phyloP scores from a whole-genome alignment of 345 rosid genomes.

The Populus ilicifolia region DNA sequence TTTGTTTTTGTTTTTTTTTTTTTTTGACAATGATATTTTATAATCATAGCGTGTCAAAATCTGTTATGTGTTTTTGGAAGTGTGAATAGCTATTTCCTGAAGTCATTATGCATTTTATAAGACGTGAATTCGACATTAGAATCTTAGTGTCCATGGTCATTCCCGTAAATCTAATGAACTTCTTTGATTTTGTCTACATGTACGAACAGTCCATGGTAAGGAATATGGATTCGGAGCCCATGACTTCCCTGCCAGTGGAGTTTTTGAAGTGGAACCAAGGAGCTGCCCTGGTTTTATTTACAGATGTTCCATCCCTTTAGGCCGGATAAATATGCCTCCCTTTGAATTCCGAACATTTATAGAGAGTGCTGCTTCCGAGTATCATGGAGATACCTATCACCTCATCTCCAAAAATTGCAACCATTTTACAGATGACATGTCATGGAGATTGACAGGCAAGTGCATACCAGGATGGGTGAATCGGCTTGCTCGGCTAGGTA shows the following conservation, averaged over 20 bases:
- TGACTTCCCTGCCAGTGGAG: constrained; percentile 70
- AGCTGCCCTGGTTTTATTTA: constrained; percentile 66
- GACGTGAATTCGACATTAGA: not conserved
- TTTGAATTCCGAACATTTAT: constrained; percentile 52
- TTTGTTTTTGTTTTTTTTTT: not conserved
- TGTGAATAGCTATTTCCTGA: not conserved
- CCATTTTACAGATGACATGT: constrained; percentile 63
- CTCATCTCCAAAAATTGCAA: constrained; percentile 79
- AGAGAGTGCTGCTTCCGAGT: constrained; percentile 60
- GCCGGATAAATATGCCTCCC: constrained; percentile 41
- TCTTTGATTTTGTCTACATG: not conserved
- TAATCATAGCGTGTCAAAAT: not conserved
- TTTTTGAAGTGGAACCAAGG: constrained; percentile 74
- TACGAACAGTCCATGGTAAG: constrained; percentile 63
- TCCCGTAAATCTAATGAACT: not conserved
- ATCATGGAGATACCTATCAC: constrained; percentile 79
- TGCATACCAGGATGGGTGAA: constrained; percentile 73
- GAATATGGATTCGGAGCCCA: constrained; percentile 82
- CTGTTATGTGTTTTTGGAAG: not conserved
- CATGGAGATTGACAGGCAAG: constrained; percentile 52
- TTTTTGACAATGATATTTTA: not conserved
- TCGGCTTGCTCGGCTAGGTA: constrained; percentile 74
- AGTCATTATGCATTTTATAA: not conserved
- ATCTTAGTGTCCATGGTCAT: not conserved
- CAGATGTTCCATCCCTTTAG: constrained; percentile 51